These are phyloP conservation scores for Venturiaceae sp. DNA, from an alignment of 2,329 filamentous ascomycete species.

Conservation along the genomic window DNA sequence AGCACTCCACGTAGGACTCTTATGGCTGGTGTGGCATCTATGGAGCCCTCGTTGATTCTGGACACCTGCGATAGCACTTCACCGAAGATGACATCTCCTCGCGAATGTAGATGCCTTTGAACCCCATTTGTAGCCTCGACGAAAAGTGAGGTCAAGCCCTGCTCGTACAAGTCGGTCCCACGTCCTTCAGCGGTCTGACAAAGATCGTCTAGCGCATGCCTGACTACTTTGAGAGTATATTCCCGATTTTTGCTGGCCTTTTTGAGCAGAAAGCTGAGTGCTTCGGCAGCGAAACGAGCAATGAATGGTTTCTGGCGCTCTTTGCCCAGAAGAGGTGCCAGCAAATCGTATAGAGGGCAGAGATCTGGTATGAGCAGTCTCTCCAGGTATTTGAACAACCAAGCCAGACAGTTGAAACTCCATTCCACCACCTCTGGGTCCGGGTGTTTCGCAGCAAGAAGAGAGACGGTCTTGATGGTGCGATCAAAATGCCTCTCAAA, in stretches of 20 bases:
- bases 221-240: conserved; percentile 45
- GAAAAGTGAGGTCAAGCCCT: conserved; percentile 87
- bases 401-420: conserved; percentile 90
- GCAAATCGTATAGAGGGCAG: conserved; percentile 70
- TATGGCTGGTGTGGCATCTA: conserved; percentile 25
- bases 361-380: conserved; percentile 78
- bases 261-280: conserved; percentile 84
- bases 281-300: conserved; percentile 85
- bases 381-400: conserved; percentile 94
- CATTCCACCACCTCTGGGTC: conserved; percentile 91
- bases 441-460: conserved; percentile 66
- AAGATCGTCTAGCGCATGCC: conserved; percentile 63
- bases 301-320: conserved; percentile 76
- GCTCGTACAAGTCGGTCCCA: conserved; percentile 61
- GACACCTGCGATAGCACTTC: conserved; percentile 33
- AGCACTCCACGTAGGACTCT: conserved; percentile 67
- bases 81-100: conserved; percentile 42
- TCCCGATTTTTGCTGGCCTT: conserved; percentile 51
- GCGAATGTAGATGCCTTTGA: conserved; percentile 48
- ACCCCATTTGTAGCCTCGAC: conserved; percentile 66
- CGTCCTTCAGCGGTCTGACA: conserved; percentile 37
- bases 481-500: conserved; percentile 84
- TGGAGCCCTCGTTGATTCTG: not conserved
- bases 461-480: conserved; percentile 64
- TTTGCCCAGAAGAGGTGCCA: conserved; percentile 78